A percentile compares a stretch with the other conserved stretches of the same genome.
These are phyloP conservation scores for Areca catechu DNA, from an alignment of 176 grass and related monocot species.

Conservation along the genomic window DNA sequence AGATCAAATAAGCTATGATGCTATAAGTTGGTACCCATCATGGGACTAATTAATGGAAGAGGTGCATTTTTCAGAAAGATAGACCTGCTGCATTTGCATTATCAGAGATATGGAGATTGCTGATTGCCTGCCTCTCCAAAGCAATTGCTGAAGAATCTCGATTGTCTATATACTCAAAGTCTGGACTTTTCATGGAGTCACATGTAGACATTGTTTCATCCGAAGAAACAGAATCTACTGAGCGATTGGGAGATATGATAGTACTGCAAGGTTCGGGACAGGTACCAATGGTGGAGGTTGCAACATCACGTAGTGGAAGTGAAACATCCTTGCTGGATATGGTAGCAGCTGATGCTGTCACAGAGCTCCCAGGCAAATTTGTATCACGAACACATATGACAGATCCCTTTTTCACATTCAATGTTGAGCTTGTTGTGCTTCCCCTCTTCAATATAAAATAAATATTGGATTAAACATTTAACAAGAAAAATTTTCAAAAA, in stretches of 20 bases:
- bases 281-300: constrained; percentile 15
- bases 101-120: constrained; percentile 71
- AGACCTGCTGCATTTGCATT: constrained; percentile 42
- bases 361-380: constrained; percentile 12
- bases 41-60: too few species aligned
- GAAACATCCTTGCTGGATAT: neutral
- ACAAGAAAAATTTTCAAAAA: too few species aligned
- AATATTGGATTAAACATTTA: constrained; percentile 3
- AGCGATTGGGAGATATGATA: constrained; percentile 40
- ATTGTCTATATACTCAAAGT: constrained; percentile 93
- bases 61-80: constrained; percentile 3
- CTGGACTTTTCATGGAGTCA: constrained; percentile 90
- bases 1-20: too few species aligned
- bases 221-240: constrained; percentile 49
- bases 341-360: constrained; percentile 18
- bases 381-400: constrained; percentile 19
- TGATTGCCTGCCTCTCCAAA: constrained; percentile 63
- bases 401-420: constrained; percentile 39
- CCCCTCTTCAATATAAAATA: constrained; percentile 28
- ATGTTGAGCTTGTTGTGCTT: constrained; percentile 28
- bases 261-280: constrained; percentile 37
- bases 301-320: neutral
- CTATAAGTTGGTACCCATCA: too few species aligned
- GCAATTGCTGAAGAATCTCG: constrained; percentile 46
- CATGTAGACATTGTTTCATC: constrained; percentile 95